Evolutionary conservation across 331 rosid species (phyloP).

Genomic region (Acacia pycnantha): DNA sequence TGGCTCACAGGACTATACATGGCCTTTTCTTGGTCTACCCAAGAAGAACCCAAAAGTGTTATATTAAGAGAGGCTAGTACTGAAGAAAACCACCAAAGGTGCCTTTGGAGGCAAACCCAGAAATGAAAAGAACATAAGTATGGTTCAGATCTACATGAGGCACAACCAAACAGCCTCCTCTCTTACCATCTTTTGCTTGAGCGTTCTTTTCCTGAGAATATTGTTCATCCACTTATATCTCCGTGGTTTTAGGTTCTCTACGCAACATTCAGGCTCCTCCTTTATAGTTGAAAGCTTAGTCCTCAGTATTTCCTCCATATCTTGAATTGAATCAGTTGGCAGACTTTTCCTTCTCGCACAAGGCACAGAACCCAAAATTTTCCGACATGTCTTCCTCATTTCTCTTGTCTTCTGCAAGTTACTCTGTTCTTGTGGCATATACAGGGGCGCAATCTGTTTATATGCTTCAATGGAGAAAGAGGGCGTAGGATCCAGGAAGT

Average conservation of each 20-base stretch:
- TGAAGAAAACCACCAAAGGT: constrained; percentile 58
- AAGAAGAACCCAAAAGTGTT: background rate
- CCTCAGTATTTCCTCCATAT: constrained; percentile 64
- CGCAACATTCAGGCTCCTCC: constrained; percentile 66
- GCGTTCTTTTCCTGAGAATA: constrained; percentile 46
- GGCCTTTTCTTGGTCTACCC: constrained; percentile 28
- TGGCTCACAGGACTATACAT: background rate
- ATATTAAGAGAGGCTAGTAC: constrained; percentile 22
- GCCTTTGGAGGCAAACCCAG: constrained; percentile 58
- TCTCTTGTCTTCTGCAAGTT: background rate
- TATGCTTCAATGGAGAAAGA: background rate
- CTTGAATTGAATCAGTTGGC: constrained; percentile 53
- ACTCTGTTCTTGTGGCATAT: background rate
- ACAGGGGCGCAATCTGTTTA: constrained; percentile 17
- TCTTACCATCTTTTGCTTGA: constrained; percentile 37
- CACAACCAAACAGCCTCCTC: constrained; percentile 36
- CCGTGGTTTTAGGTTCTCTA: constrained; percentile 45
- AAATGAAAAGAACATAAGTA: constrained; percentile 48
- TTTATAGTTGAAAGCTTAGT: constrained; percentile 68
- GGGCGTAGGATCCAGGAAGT: constrained; percentile 31
- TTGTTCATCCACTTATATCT: constrained; percentile 40
- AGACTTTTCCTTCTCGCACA: constrained; percentile 51
- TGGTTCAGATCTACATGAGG: constrained; percentile 57
- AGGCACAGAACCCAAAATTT: constrained; percentile 58
- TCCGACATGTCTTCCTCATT: constrained; percentile 64